These are phyloP conservation scores for Cicer yamashitae DNA, from an alignment of 306 rosid species.

Conservation along the genomic window DNA sequence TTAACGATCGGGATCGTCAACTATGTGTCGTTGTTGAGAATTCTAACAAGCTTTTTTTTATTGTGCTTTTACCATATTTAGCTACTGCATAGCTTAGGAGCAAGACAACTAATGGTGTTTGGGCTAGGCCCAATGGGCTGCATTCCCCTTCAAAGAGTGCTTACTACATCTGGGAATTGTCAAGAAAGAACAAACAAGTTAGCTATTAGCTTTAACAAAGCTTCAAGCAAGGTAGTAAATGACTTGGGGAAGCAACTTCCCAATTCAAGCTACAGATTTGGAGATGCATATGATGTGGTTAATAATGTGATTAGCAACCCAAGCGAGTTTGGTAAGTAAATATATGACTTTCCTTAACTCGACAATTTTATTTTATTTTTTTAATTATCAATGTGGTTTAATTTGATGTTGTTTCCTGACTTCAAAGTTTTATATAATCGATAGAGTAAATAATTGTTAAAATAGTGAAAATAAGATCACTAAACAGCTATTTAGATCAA, in stretches of 20 bases:
- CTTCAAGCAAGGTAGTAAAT: constrained; percentile 52
- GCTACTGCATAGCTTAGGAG: constrained; percentile 73
- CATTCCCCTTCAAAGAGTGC: constrained; percentile 87
- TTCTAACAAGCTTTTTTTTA: not conserved
- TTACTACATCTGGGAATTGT: constrained; percentile 68
- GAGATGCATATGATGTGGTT: constrained; percentile 85
- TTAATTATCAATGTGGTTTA: not conserved
- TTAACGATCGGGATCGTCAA: too few relatives aligned
- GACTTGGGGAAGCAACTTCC: constrained; percentile 67
- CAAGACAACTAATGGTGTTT: constrained; percentile 83
- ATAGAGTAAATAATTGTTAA: too few relatives aligned
- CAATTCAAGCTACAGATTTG: constrained; percentile 73
- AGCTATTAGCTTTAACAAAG: constrained; percentile 82
- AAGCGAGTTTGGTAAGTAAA: constrained; percentile 56
- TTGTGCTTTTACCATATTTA: constrained; percentile 12
- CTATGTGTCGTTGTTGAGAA: too few relatives aligned
- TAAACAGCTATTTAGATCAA: too few relatives aligned
- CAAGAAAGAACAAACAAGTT: constrained; percentile 72
- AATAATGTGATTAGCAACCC: constrained; percentile 74
- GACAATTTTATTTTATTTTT: not conserved
- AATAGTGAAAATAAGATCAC: too few relatives aligned
- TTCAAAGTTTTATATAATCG: too few relatives aligned
- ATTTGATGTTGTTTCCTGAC: not conserved
- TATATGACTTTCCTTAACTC: not conserved
- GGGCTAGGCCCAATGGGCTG: constrained; percentile 97